Conservation (phyloP, 768 basidiomycete species). For the Boletales sp. region DNA sequence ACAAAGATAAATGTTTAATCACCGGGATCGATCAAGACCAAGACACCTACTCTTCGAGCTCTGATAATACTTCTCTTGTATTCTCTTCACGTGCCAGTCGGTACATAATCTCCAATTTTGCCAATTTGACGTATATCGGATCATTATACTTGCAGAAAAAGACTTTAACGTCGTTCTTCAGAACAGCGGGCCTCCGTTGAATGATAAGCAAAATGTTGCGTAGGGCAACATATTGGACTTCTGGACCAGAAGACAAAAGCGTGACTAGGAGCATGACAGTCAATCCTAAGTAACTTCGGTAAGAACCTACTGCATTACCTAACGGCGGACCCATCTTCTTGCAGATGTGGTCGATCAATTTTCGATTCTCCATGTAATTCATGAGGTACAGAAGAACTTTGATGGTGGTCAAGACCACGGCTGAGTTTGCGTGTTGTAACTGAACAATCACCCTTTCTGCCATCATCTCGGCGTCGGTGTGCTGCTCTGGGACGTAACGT, state of each 20-base stretch:
- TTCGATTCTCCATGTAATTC: slow-evolving; percentile 97
- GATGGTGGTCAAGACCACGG: slow-evolving; percentile 98
- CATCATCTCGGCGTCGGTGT: slow-evolving; percentile 87
- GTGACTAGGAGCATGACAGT: slow-evolving; percentile 59
- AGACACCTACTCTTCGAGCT: slow-evolving; percentile 80
- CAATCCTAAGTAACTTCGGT: not conserved
- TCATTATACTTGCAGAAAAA: slow-evolving; percentile 99
- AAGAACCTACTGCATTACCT: slow-evolving; percentile 44
- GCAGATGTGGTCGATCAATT: slow-evolving; percentile 84
- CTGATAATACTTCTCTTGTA: slow-evolving; percentile 86
- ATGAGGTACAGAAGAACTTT: slow-evolving; percentile 94
- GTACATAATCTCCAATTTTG: slow-evolving; percentile 99
- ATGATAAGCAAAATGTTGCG: slow-evolving; percentile 97
- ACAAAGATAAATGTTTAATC: no score
- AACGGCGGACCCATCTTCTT: slow-evolving; percentile 98
- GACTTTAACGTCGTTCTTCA: slow-evolving; percentile 97
- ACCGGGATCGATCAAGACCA: not conserved
- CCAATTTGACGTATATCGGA: slow-evolving; percentile 97
- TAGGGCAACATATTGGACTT: slow-evolving; percentile 97
- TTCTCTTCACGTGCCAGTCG: slow-evolving; percentile 94
- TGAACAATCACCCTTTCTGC: slow-evolving; percentile 94
- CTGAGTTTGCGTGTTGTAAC: slow-evolving; percentile 97
- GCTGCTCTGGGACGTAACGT: slow-evolving; percentile 87
- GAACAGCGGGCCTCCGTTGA: slow-evolving; percentile 85
- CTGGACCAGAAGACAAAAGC: slow-evolving; percentile 91